Conservation (phyloP, 805 yeast species). For the Candida qinlingensis region DNA sequence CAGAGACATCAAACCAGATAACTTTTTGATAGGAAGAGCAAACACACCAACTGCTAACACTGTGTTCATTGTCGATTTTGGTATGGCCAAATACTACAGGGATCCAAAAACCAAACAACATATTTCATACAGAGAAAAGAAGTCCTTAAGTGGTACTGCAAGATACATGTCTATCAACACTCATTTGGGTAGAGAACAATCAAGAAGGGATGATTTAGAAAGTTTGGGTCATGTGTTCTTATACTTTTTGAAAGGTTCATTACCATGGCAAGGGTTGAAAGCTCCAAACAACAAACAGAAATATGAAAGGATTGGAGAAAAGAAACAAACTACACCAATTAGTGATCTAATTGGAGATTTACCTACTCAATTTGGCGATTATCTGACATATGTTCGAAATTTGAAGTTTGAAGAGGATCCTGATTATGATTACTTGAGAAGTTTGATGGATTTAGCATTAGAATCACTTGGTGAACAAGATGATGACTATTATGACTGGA, state of each 20-base stretch:
- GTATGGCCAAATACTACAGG: slow-evolving; percentile 97
- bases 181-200: slow-evolving; percentile 94
- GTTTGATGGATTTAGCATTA: slow-evolving; percentile 71
- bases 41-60: slow-evolving; percentile 77
- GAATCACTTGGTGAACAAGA: slow-evolving; percentile 62
- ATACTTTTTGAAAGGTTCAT: slow-evolving; percentile 87
- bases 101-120: slow-evolving; percentile 95
- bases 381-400: slow-evolving; percentile 81
- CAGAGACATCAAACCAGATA: slow-evolving; percentile 97
- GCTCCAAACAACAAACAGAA: slow-evolving; percentile 98
- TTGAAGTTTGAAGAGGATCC: slow-evolving; percentile 92
- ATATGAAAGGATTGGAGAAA: slow-evolving; percentile 95
- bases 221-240: slow-evolving; percentile 95
- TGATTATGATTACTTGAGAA: slow-evolving; percentile 82
- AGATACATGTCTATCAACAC: slow-evolving; percentile 97
- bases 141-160: slow-evolving; percentile 96
- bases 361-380: slow-evolving; percentile 91
- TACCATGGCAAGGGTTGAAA: slow-evolving; percentile 98
- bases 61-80: slow-evolving; percentile 91
- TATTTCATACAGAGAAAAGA: slow-evolving; percentile 94
- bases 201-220: slow-evolving; percentile 94
- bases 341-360: slow-evolving; percentile 65
- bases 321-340: slow-evolving; percentile 85
- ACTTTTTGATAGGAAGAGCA: slow-evolving; percentile 89
- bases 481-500: slow-evolving; percentile 97